Conservation (phyloP, 768 basidiomycete genomes). For the Cyclocybe aegerita region DNA sequence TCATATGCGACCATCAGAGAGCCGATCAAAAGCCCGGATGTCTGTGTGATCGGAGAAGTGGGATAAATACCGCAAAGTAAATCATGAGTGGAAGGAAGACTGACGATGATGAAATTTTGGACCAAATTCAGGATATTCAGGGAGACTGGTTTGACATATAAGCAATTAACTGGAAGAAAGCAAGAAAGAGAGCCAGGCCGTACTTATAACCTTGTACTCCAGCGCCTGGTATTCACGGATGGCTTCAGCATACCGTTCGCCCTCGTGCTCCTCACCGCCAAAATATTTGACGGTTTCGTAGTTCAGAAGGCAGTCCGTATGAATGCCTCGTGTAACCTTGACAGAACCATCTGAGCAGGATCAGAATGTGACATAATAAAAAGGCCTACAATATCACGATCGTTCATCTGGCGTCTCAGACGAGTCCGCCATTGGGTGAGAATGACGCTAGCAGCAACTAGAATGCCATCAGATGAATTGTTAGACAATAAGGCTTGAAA, state of each 20-base stretch:
- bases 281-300: slow-evolving; percentile 91
- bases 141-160: slow-evolving; percentile 42
- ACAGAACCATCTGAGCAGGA: neutral
- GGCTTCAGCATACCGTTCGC: slow-evolving; percentile 66
- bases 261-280: slow-evolving; percentile 81
- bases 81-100: slow-evolving; percentile 18
- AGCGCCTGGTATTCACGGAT: slow-evolving; percentile 71
- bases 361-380: neutral
- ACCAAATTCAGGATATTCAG: slow-evolving; percentile 74
- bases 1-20: slow-evolving; percentile 75
- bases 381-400: slow-evolving; percentile 66
- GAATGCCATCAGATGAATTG: slow-evolving; percentile 40
- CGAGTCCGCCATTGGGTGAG: slow-evolving; percentile 75
- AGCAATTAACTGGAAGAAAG: slow-evolving; percentile 2
- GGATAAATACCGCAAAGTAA: neutral
- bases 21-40: slow-evolving; percentile 78
- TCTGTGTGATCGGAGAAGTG: slow-evolving; percentile 40
- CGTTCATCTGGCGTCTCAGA: slow-evolving; percentile 78
- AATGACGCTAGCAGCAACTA: slow-evolving; percentile 55
- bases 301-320: slow-evolving; percentile 78
- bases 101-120: slow-evolving; percentile 80
- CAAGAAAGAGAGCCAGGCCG: slow-evolving; percentile 15
- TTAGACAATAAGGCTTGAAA: slow-evolving; percentile 23
- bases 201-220: slow-evolving; percentile 75
- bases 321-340: slow-evolving; percentile 77